Conservation (phyloP, 768 basidiomycete genomes). For the Mycena pura region DNA sequence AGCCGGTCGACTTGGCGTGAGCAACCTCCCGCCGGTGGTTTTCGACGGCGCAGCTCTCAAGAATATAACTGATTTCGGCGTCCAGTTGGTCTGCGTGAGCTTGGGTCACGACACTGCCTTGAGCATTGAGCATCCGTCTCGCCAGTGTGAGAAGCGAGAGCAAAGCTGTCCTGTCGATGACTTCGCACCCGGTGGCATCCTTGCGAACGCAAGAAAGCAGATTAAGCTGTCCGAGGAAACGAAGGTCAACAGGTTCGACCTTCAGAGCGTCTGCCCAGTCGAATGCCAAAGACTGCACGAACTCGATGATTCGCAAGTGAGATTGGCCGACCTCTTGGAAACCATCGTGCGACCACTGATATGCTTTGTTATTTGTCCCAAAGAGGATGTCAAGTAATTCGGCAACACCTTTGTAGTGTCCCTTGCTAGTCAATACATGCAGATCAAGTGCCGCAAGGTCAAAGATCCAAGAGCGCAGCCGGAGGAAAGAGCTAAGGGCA, state of each 20-base stretch:
- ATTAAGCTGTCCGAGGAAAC: conserved; percentile 71
- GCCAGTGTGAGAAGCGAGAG: conserved; percentile 71
- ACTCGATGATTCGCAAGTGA: conserved; percentile 85
- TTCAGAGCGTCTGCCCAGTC: conserved; percentile 84
- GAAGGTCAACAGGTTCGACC: conserved; percentile 62
- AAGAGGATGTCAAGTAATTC: conserved; percentile 86
- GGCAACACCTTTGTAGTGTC: conserved; percentile 73
- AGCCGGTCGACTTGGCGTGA: conserved; percentile 70
- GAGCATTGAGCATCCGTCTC: conserved; percentile 65
- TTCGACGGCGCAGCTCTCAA: conserved; percentile 86
- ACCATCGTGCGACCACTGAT: conserved; percentile 42
- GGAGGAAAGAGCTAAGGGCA: conserved; percentile 77
- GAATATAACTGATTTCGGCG: conserved; percentile 73
- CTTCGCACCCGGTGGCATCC: conserved; percentile 78
- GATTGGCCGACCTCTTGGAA: conserved; percentile 84
- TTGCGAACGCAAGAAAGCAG: conserved; percentile 72
- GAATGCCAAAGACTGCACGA: conserved; percentile 85
- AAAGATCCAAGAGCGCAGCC: conserved; percentile 83
- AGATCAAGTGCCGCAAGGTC: conserved; percentile 89
- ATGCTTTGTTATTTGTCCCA: conserved; percentile 62
- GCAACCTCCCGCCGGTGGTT: conserved; percentile 87
- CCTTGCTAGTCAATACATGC: conserved; percentile 82
- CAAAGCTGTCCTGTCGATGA: conserved; percentile 79
- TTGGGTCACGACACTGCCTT: conserved; percentile 68
- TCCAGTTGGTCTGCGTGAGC: conserved; percentile 71